phyloP scores from a whole-genome alignment of 2,329 filamentous ascomycete species.

The Penicillium paneum region DNA sequence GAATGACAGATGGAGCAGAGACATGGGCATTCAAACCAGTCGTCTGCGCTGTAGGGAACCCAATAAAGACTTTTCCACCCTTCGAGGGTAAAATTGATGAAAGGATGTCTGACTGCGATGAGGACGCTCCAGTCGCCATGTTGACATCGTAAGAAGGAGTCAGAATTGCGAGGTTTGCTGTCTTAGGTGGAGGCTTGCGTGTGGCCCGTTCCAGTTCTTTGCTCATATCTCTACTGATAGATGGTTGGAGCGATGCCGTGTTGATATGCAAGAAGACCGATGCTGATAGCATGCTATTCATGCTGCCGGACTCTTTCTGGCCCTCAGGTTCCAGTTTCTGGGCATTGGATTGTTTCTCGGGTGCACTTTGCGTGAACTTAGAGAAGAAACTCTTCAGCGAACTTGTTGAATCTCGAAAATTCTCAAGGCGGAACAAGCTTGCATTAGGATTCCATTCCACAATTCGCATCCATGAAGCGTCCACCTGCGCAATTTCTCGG shows the following conservation, averaged over 20 bases:
- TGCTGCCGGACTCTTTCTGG: slow-evolving; percentile 65
- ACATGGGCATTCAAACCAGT: slow-evolving; percentile 92
- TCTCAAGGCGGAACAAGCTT: slow-evolving; percentile 37
- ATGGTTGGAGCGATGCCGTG: slow-evolving; percentile 76
- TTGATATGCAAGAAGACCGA: slow-evolving; percentile 88
- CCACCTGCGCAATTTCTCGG: slow-evolving; percentile 84
- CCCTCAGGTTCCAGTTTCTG: slow-evolving; percentile 59
- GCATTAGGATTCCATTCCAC: slow-evolving; percentile 74
- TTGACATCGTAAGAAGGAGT: slow-evolving; percentile 88
- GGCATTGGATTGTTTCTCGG: slow-evolving; percentile 36
- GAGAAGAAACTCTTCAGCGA: slow-evolving; percentile 79
- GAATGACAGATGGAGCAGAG: slow-evolving; percentile 92
- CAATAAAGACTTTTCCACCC: slow-evolving; percentile 91
- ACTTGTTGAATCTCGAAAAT: slow-evolving; percentile 47
- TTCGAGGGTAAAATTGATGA: slow-evolving; percentile 84
- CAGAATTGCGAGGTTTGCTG: slow-evolving; percentile 78
- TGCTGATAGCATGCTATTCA: slow-evolving; percentile 67
- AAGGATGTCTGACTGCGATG: slow-evolving; percentile 66
- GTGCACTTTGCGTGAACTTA: slow-evolving; percentile 60
- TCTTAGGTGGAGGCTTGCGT: slow-evolving; percentile 91
- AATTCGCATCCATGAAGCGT: slow-evolving; percentile 82
- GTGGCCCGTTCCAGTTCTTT: slow-evolving; percentile 90
- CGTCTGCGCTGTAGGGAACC: slow-evolving; percentile 95
- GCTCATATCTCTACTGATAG: slow-evolving; percentile 68
- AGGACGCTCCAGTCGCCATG: slow-evolving; percentile 60